Evolutionary conservation across 352 stramenopile species (phyloP).

Genomic region (Phytophthora litchii): DNA sequence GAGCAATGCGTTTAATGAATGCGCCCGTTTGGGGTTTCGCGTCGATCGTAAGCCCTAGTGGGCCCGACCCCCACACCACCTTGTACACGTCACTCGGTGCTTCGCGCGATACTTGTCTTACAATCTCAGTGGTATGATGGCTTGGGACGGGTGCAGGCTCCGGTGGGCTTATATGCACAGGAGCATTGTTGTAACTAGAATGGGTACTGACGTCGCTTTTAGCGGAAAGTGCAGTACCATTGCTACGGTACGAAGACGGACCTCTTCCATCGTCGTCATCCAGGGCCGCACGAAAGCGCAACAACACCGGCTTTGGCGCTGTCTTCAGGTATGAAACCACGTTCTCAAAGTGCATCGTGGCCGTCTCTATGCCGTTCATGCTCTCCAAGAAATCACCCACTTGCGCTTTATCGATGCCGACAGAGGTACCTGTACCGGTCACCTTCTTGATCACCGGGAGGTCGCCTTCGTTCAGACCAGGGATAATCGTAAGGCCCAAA

Average conservation of each 20-base stretch:
- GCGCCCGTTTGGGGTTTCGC: constrained; percentile 62
- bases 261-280: constrained; percentile 40
- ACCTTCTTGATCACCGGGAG: constrained; percentile 90
- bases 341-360: constrained; percentile 80
- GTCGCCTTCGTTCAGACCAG: constrained; percentile 74
- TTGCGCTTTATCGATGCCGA: constrained; percentile 82
- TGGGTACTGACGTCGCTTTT: constrained; percentile 28
- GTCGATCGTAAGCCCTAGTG: constrained; percentile 84
- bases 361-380: constrained; percentile 79
- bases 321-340: constrained; percentile 86
- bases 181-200: constrained; percentile 38
- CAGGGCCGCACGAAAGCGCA: constrained; percentile 64
- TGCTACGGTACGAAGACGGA: constrained; percentile 39
- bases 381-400: constrained; percentile 82
- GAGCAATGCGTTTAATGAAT: constrained; percentile 86
- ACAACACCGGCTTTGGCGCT: constrained; percentile 74
- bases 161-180: constrained; percentile 24
- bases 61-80: constrained; percentile 77
- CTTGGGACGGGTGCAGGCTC: constrained; percentile 19
- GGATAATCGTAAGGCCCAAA: constrained; percentile 86
- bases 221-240: constrained; percentile 35
- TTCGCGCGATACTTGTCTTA: constrained; percentile 44
- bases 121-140: constrained; percentile 32
- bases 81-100: constrained; percentile 67
- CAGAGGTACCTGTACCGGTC: constrained; percentile 79